Percentiles rank a stretch among this genome's conserved stretches.
phyloP scores from a whole-genome alignment of 495 filamentous ascomycete species.

The Aspergillus incahuasiensis region DNA sequence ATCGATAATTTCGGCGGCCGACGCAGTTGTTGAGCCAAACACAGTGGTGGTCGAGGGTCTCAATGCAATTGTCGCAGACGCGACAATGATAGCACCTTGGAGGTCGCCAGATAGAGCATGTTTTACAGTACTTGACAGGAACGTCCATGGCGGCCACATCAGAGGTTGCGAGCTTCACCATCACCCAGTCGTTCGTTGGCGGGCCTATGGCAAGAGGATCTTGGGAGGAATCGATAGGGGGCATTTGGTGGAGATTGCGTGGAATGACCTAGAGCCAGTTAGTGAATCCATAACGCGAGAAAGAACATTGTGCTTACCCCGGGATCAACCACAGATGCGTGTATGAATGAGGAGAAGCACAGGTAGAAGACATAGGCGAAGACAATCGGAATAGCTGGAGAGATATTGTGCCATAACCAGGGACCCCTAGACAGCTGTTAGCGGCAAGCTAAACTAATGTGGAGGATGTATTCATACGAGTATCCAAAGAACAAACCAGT shows the following conservation, averaged over 20 bases:
- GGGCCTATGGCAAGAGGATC: slow-evolving; percentile 79
- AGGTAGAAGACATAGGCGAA: slow-evolving; percentile 89
- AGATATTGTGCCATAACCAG: slow-evolving; percentile 87
- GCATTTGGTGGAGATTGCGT: slow-evolving; percentile 71
- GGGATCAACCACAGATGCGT: slow-evolving; percentile 86
- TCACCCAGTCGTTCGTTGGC: slow-evolving; percentile 83
- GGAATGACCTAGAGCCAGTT: slow-evolving; percentile 61
- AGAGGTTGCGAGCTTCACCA: slow-evolving; percentile 73
- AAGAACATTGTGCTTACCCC: slow-evolving; percentile 57
- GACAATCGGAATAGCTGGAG: slow-evolving; percentile 83
- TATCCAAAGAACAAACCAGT: slow-evolving; percentile 76
- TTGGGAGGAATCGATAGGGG: slow-evolving; percentile 51
- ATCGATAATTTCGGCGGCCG: slow-evolving; percentile 94
- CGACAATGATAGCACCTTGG: slow-evolving; percentile 95
- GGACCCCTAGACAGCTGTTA: slow-evolving; percentile 51
- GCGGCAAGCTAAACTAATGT: neutral
- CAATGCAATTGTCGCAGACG: slow-evolving; percentile 92
- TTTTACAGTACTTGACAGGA: slow-evolving; percentile 95
- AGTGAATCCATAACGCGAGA: slow-evolving; percentile 12
- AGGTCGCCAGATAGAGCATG: slow-evolving; percentile 93
- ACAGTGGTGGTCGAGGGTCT: slow-evolving; percentile 97
- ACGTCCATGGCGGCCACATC: slow-evolving; percentile 86
- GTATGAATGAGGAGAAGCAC: slow-evolving; percentile 87
- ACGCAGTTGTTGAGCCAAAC: slow-evolving; percentile 99
- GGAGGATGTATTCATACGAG: slow-evolving; percentile 48